These are phyloP conservation scores for Capillidium rhysosporum DNA, from an alignment of 371 early-diverging fungal genomes.

Conservation along the genomic window DNA sequence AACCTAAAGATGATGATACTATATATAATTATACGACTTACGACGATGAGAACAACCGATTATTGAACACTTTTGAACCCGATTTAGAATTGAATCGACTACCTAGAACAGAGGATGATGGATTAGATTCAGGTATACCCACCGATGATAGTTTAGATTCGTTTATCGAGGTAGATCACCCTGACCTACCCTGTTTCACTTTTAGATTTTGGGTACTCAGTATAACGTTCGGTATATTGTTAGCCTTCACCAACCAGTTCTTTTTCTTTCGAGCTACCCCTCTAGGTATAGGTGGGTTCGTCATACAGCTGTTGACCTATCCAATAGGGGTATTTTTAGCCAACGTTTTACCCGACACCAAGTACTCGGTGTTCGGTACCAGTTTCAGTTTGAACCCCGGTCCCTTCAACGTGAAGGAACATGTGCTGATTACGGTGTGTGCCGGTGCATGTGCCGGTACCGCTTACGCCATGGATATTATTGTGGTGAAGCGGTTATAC, in stretches of 20 bases:
- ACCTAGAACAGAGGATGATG: too few species aligned
- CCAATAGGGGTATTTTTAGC: constrained; percentile 39
- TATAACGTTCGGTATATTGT: constrained; percentile 28
- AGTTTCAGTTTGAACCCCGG: constrained; percentile 39
- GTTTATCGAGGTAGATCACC: too few species aligned
- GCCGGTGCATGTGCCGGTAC: constrained; percentile 31
- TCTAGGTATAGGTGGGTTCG: constrained; percentile 31
- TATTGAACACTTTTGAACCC: too few species aligned
- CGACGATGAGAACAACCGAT: too few species aligned
- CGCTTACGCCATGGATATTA: constrained; percentile 52
- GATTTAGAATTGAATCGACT: too few species aligned
- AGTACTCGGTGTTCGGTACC: constrained; percentile 27
- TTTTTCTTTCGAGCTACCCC: constrained; percentile 55
- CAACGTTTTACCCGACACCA: constrained; percentile 40
- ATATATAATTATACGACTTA: too few species aligned
- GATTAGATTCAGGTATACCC: too few species aligned
- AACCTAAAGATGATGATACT: too few species aligned
- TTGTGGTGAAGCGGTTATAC: constrained; percentile 40
- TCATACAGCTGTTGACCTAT: constrained; percentile 44
- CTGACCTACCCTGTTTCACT: constrained; percentile 33
- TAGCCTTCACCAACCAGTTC: constrained; percentile 50
- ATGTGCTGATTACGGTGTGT: constrained; percentile 42
- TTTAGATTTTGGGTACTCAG: constrained; percentile 58
- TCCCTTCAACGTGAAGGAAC: constrained; percentile 60
- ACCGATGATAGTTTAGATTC: too few species aligned